Base-by-base conservation (phyloP, 257 asterid genomes). In the Solanum paucissectum region DNA sequence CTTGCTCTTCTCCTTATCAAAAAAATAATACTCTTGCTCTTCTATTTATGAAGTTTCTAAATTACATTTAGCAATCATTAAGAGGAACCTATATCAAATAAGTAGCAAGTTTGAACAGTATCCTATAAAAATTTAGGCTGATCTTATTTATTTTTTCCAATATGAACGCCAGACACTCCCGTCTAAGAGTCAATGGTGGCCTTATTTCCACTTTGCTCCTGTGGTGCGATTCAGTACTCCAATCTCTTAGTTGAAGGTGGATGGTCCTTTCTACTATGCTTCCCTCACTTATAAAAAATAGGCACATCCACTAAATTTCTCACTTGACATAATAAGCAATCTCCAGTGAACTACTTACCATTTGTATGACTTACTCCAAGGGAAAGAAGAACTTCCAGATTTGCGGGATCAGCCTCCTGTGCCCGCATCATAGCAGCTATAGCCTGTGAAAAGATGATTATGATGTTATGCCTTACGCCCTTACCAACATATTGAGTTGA, bases 351-450 rank as follows among this genome's bases (percentile, higher is more conserved):
- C 62, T 88, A 96, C 98, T 90, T 38, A 96, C 99, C 99, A 93
- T 97, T 97, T 72, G 99, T 97, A 90, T 97, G 98, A 87, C 99
- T 97, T 92, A 97, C 99, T 68, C 99, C 99, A 92, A 97, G 98
- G 72, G 99, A 95, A 38, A 97, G 98, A 90, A 97, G 97, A 86
- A 97, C 99, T 94, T 97, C 99, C 91, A 97, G 88, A 92, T 97
- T 97, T 88, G 98, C 92, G 11, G 99, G 95, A 92, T 97, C 98
- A 86, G 90, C 99, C 92, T 94, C 98, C 81, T 97, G 99, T 18
- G 99, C 99, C 86, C 95, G 95, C 98, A 97, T 97, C 99, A 97
- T 97, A 88, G 99, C 98, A 88, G 99, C 99, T 91, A 97, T 97
- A 90, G 99, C 99, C 99, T 97, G 96, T 86, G 79, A 92, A 75